Percentiles rank a stretch among this genome's conserved stretches.
Evolutionary conservation across 805 yeast genomes (phyloP).

Genomic region (Millerozyma acaciae): DNA sequence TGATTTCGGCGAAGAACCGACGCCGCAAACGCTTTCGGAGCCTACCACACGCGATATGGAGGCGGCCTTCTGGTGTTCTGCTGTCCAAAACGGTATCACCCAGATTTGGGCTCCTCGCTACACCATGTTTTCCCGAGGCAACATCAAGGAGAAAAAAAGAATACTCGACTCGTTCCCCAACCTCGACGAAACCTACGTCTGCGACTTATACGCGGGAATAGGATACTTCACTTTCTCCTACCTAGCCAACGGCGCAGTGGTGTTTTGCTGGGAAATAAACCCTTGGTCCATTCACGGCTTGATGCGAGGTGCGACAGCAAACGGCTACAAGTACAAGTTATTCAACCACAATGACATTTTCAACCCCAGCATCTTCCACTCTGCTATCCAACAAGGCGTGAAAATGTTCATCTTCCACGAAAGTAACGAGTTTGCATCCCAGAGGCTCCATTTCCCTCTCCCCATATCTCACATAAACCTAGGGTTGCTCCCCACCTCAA

Average conservation of each 20-base stretch:
- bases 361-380: constrained; percentile 15
- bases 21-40: constrained; percentile 16
- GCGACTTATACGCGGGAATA: constrained; percentile 80
- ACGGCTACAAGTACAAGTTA: constrained; percentile 39
- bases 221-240: constrained; percentile 80
- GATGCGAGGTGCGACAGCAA: constrained; percentile 47
- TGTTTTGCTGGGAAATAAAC: constrained; percentile 80
- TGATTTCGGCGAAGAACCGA: constrained; percentile 52
- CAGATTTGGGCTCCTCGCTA: constrained; percentile 84
- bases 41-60: constrained; percentile 45
- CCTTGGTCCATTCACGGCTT: constrained; percentile 82
- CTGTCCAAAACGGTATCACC: constrained; percentile 65
- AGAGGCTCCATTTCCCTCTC: constrained; percentile 26
- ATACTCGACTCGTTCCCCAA: constrained; percentile 42
- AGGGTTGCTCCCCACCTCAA: constrained; percentile 74
- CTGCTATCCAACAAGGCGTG: constrained; percentile 13
- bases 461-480: constrained; percentile 61
- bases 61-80: constrained; percentile 66
- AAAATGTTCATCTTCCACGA: constrained; percentile 57
- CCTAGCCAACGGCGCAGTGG: constrained; percentile 47
- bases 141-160: constrained; percentile 74
- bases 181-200: constrained; percentile 41
- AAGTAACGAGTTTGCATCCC: constrained; percentile 50
- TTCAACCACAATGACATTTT: constrained; percentile 24
- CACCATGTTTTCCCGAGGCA: constrained; percentile 88